phyloP scores from a whole-genome alignment of 2,329 filamentous ascomycete genomes.

The Sclerotiophoma versabilis region DNA sequence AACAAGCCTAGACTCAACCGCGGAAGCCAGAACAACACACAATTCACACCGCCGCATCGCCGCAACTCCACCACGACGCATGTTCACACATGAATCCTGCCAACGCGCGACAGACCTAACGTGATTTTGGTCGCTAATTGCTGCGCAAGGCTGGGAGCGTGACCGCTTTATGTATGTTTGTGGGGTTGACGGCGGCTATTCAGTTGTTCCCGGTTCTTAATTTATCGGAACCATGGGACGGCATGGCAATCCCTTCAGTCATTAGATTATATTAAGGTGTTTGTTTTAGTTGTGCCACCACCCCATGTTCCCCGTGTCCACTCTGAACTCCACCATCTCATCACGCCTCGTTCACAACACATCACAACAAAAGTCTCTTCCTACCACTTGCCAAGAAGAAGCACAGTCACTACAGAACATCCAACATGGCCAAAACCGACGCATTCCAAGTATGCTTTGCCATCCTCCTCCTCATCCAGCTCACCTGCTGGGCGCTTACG shows the following conservation, averaged over 20 bases:
- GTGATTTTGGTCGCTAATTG: neutral
- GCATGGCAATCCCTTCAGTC: constrained; percentile 9
- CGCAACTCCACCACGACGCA: constrained; percentile 4
- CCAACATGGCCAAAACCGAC: constrained; percentile 36
- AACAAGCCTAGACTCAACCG: neutral
- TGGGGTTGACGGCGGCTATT: constrained; percentile 8
- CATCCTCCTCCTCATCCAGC: constrained; percentile 41
- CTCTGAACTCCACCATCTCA: neutral
- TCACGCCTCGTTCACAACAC: neutral
- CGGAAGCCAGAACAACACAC: constrained; percentile 18
- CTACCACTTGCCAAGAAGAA: too few relatives aligned
- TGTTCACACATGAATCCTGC: neutral
- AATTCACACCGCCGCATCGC: constrained; percentile 13
- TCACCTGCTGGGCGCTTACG: constrained; percentile 40
- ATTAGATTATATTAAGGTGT: constrained; percentile 8
- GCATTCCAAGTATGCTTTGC: constrained; percentile 40
- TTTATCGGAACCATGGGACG: neutral
- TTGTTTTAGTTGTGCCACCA: constrained; percentile 1
- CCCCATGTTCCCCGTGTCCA: constrained; percentile 13
- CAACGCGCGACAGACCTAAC: constrained; percentile 2
- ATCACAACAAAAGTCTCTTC: neutral
- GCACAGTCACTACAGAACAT: too few relatives aligned
- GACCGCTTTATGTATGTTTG: constrained; percentile 18
- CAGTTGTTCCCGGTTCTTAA: neutral
- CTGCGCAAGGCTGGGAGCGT: constrained; percentile 11